These are phyloP conservation scores for Neofusicoccum umdonicola DNA, from an alignment of 2,329 filamentous ascomycete genomes.

Conservation along the genomic window DNA sequence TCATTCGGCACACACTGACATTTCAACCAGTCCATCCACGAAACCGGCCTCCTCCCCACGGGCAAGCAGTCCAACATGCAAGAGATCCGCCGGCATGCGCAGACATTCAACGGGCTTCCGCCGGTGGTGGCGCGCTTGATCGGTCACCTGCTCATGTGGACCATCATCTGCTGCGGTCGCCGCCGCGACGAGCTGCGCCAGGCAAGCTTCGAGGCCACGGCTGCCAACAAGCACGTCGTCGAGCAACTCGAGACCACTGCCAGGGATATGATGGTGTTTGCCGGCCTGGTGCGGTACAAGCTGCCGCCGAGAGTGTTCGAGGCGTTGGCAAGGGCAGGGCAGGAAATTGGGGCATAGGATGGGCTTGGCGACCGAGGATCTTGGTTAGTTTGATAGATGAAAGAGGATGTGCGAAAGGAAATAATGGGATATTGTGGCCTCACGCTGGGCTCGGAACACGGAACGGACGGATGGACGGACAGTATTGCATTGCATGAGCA, in stretches of 20 bases:
- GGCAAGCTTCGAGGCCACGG: slow-evolving; percentile 70
- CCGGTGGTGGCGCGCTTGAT: slow-evolving; percentile 84
- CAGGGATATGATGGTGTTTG: slow-evolving; percentile 89
- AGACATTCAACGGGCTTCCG: slow-evolving; percentile 75
- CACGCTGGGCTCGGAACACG: no score
- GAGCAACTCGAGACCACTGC: slow-evolving; percentile 75
- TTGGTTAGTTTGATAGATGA: no score
- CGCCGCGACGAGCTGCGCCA: slow-evolving; percentile 68
- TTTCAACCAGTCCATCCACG: slow-evolving; percentile 55
- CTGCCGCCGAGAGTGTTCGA: slow-evolving; percentile 86
- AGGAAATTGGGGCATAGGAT: slow-evolving; percentile 50
- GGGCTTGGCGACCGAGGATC: background rate
- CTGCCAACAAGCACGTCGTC: slow-evolving; percentile 53
- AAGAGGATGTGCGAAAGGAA: no score
- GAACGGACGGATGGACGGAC: no score
- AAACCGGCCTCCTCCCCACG: slow-evolving; percentile 76
- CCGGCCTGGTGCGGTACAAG: slow-evolving; percentile 86
- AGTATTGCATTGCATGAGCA: no score
- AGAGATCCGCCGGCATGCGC: slow-evolving; percentile 74
- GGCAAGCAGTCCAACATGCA: slow-evolving; percentile 71
- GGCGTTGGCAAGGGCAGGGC: slow-evolving; percentile 76
- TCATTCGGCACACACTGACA: background rate
- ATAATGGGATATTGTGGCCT: no score
- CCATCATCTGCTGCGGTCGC: slow-evolving; percentile 78
- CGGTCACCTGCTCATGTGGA: slow-evolving; percentile 91